phyloP scores from a whole-genome alignment of 495 filamentous ascomycete genomes.

The Hapsidospora chrysogenum region DNA sequence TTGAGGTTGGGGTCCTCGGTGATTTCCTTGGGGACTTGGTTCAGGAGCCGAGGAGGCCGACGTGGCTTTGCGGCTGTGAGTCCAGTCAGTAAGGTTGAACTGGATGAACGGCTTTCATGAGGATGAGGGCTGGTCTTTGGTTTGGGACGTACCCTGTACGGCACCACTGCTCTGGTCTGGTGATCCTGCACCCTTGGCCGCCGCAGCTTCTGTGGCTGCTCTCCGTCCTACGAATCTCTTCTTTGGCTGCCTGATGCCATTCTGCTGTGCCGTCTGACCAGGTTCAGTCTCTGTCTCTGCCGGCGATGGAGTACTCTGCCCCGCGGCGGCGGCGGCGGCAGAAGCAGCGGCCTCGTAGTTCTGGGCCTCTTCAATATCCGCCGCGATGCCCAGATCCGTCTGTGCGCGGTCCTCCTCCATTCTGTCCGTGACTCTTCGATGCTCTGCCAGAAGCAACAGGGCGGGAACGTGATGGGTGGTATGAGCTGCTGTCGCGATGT shows the following conservation, averaged over 20 bases:
- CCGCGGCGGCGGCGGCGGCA: too few species aligned
- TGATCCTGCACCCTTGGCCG: conserved; percentile 28
- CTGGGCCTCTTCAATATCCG: conserved; percentile 26
- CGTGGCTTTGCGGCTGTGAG: conserved; percentile 38
- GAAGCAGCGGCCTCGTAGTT: too few species aligned
- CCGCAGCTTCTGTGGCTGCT: conserved; percentile 30
- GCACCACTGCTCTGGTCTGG: conserved; percentile 49
- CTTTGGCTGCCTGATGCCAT: conserved; percentile 39
- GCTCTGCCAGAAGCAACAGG: too few species aligned
- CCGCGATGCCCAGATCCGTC: conserved; percentile 34
- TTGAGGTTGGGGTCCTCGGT: conserved; percentile 76
- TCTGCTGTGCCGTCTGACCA: conserved; percentile 16
- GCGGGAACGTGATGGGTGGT: too few species aligned
- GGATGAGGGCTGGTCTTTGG: too few species aligned
- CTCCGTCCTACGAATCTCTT: conserved; percentile 67
- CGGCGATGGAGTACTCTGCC: too few species aligned
- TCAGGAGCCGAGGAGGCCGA: conserved; percentile 57
- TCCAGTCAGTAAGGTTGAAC: too few species aligned
- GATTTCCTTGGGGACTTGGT: conserved; percentile 80
- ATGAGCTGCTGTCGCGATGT: too few species aligned
- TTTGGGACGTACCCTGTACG: conserved; percentile 34
- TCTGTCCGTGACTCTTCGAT: too few species aligned
- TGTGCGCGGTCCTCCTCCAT: conserved; percentile 39
- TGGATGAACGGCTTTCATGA: too few species aligned
- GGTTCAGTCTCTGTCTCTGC: conserved; percentile 7